phyloP scores from a whole-genome alignment of 768 basidiomycete genomes.

The Lentinula sp. region DNA sequence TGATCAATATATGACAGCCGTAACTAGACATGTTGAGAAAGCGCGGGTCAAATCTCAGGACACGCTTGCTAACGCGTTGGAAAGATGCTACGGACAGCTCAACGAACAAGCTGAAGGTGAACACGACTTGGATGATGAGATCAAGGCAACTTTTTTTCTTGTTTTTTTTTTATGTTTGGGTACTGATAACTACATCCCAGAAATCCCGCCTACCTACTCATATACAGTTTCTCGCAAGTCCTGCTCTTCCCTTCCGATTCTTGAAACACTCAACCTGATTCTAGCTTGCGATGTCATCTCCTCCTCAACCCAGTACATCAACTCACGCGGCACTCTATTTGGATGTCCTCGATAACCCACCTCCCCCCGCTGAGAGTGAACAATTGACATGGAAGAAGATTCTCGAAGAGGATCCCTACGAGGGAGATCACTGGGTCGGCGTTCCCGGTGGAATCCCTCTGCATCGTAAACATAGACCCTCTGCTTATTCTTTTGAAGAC shows the following conservation, averaged over 20 bases:
- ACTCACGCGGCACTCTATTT: slow-evolving; percentile 50
- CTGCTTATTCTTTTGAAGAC: slow-evolving; percentile 30
- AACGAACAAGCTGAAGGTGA: slow-evolving; percentile 42
- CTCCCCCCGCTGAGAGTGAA: slow-evolving; percentile 26
- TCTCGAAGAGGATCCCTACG: slow-evolving; percentile 75
- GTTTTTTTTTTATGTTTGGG: not conserved
- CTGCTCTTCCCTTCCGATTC: not conserved
- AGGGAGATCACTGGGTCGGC: slow-evolving; percentile 83
- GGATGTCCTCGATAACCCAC: slow-evolving; percentile 40
- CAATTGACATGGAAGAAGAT: slow-evolving; percentile 74
- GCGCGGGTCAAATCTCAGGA: slow-evolving; percentile 66
- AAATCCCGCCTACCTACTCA: slow-evolving; percentile 61
- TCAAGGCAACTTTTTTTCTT: slow-evolving; percentile 37
- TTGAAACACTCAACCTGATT: not conserved
- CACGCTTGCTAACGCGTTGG: slow-evolving; percentile 52
- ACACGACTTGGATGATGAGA: slow-evolving; percentile 59
- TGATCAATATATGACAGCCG: slow-evolving; percentile 25
- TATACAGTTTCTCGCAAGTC: slow-evolving; percentile 62
- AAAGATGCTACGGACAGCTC: slow-evolving; percentile 44
- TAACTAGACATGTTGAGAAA: slow-evolving; percentile 43
- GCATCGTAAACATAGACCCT: slow-evolving; percentile 22
- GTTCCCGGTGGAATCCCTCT: slow-evolving; percentile 52
- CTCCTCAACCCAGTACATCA: slow-evolving; percentile 44
- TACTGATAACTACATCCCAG: slow-evolving; percentile 24
- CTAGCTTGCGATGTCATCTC: slow-evolving; percentile 52